These are phyloP conservation scores for Neurospora crassa DNA, from an alignment of 2,329 filamentous ascomycete genomes.

Conservation along the genomic window DNA sequence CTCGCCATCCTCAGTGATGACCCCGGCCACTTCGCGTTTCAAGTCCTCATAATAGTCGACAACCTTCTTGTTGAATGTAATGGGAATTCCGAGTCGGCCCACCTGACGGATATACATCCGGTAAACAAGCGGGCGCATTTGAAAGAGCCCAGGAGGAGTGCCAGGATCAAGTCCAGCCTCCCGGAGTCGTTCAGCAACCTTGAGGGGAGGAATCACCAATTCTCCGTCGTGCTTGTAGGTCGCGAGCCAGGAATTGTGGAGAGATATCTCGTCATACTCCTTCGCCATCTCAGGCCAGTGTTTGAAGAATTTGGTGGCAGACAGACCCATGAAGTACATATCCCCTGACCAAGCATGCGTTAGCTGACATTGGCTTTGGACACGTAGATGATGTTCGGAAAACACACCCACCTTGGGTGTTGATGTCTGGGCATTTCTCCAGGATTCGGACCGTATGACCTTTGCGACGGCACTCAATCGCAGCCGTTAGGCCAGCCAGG, in stretches of 20 bases:
- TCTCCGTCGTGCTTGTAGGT: slow-evolving; percentile 45
- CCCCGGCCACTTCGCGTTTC: slow-evolving; percentile 28
- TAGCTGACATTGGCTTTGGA: neutral
- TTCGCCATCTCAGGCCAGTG: slow-evolving; percentile 31
- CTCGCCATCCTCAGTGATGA: slow-evolving; percentile 39
- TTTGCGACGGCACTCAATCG: slow-evolving; percentile 51
- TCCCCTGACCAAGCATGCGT: slow-evolving; percentile 31
- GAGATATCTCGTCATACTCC: slow-evolving; percentile 41
- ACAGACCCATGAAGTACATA: slow-evolving; percentile 51
- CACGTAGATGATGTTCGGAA: neutral
- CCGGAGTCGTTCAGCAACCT: slow-evolving; percentile 39
- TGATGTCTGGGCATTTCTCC: slow-evolving; percentile 37
- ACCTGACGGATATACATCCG: slow-evolving; percentile 40
- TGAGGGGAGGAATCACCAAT: slow-evolving; percentile 35
- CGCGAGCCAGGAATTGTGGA: slow-evolving; percentile 45
- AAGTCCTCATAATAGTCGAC: slow-evolving; percentile 27
- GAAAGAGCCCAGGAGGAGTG: slow-evolving; percentile 41
- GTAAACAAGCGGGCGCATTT: slow-evolving; percentile 46
- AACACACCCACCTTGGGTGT: slow-evolving; percentile 35
- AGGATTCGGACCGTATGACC: slow-evolving; percentile 43
- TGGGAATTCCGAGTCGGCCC: slow-evolving; percentile 18
- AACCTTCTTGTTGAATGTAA: slow-evolving; percentile 22
- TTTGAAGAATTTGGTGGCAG: slow-evolving; percentile 42
- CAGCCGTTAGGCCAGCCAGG: slow-evolving; percentile 50
- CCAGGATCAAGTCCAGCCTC: slow-evolving; percentile 28